Base-by-base conservation (phyloP, 306 rosid genomes). In the Vigna unguiculata region DNA sequence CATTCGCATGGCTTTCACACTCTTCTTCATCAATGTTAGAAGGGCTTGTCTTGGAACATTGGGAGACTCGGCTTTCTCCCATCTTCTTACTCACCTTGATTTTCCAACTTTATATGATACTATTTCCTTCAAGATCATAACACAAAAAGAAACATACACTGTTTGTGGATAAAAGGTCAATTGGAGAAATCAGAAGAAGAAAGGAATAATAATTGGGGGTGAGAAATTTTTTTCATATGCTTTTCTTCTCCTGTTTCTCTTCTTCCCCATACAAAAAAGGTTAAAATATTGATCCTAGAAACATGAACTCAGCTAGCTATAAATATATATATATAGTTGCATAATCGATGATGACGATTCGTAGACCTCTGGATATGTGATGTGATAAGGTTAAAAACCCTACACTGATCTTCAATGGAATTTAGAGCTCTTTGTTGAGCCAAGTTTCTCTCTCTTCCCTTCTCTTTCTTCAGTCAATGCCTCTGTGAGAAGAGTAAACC, bases 31-130 rank as follows among this genome's bases (percentile, higher is more conserved):
- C 77, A 72, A 38, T 10, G 53, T 78, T 60, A 9, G 79, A 83
- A 41, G 79, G 85, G 59, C 83, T 80, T 67, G 88, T 85, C 69
- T 87, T 87, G 2, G 91, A 90, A 73, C 84, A 81, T 28, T 88
- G 88, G 0, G 88, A 82, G 40, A 72, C 80, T 25, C 43, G 58
- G 5, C 74, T 82, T 52, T 53, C 87, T 81, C 74, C 86, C 91
- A 82, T 85, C 71, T 19, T 32, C 46, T 1, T 32, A 21, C n/a
- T 0, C 38, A 14, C 0, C 63, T 24, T 6, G 20, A 12, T 69
- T 49, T 38, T 19, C 2, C 65, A 49, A 68, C 70, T 68, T 32
- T 57, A 57, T 57, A 32, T 62, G 45, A 21, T 8, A 7, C 22
- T 59, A 2, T 28, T 24, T 28, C 17, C 66, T 59, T 34, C 6